Conservation (phyloP, 495 filamentous ascomycete genomes). For the Penicillium steckii region DNA sequence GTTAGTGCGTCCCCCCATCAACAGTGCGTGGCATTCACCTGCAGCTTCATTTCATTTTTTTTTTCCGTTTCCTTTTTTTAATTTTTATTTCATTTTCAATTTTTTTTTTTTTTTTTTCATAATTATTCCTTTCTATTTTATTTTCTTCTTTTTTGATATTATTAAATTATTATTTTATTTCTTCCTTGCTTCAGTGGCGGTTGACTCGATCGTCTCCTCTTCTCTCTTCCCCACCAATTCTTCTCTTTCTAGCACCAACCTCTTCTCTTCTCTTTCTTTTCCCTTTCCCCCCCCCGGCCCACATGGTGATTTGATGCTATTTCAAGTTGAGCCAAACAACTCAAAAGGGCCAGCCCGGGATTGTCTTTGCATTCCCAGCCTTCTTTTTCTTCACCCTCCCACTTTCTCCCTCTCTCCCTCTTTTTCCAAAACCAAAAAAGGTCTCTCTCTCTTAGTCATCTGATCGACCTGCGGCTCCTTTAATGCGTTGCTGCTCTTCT, state of each 20-base stretch:
- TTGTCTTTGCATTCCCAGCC: conserved; percentile 16
- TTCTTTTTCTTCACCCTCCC: conserved; percentile 3
- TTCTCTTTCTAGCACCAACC: conserved; percentile 1
- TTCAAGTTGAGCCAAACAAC: conserved; percentile 5
- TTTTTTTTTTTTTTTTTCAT: conserved; percentile 4
- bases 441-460: conserved; percentile 22
- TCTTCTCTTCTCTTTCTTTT: no score
- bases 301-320: conserved; percentile 17
- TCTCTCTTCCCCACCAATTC: conserved; percentile 13
- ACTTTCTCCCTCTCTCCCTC: not conserved
- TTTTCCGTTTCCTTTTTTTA: conserved; percentile 10
- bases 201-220: conserved; percentile 21
- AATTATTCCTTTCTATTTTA: not conserved
- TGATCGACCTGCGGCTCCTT: conserved; percentile 30
- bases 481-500: conserved; percentile 32
- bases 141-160: conserved; percentile 6
- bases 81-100: not conserved
- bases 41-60: conserved; percentile 9
- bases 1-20: not conserved
- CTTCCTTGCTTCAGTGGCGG: conserved; percentile 32
- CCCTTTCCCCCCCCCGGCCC: conserved; percentile 4
- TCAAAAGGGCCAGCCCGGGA: conserved; percentile 28
- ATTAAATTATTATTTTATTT: not conserved
- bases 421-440: no score
- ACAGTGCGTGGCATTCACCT: not conserved